phyloP scores from a whole-genome alignment of 306 rosid species.

The Hippophae rhamnoides region DNA sequence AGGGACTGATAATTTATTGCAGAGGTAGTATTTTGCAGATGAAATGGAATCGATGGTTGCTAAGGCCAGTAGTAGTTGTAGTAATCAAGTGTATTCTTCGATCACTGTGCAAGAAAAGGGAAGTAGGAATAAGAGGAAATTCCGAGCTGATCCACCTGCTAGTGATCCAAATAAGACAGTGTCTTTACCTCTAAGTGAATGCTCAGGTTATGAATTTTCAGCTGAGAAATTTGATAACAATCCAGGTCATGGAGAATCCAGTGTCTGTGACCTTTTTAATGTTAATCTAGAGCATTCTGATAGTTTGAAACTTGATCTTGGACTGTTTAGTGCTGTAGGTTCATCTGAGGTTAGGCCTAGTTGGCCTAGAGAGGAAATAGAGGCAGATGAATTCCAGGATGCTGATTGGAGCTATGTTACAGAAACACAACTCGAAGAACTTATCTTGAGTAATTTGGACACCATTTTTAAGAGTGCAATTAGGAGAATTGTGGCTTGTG shows the following conservation, averaged over 20 bases:
- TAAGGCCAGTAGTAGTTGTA: too few species aligned
- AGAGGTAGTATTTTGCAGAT: too few species aligned
- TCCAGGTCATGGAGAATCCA: too few species aligned
- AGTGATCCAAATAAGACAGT: slow-evolving; percentile 6
- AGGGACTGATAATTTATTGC: too few species aligned
- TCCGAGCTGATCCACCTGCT: slow-evolving; percentile 13
- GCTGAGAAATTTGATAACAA: not conserved
- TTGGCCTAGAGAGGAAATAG: slow-evolving; percentile 16
- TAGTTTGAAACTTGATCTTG: not conserved
- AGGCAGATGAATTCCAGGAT: slow-evolving; percentile 16
- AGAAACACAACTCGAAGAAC: slow-evolving; percentile 37
- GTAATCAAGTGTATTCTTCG: too few species aligned
- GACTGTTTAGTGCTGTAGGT: slow-evolving; percentile 5
- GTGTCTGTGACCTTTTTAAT: too few species aligned
- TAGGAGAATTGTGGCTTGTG: slow-evolving; percentile 31
- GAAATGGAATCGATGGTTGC: too few species aligned
- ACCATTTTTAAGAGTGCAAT: slow-evolving; percentile 36
- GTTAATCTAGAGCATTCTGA: too few species aligned
- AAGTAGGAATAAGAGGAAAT: slow-evolving; percentile 29
- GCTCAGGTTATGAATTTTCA: slow-evolving; percentile 18
- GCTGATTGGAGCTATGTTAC: slow-evolving; percentile 51
- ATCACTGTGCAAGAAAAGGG: slow-evolving; percentile 9
- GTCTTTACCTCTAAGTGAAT: slow-evolving; percentile 13
- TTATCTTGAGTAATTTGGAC: slow-evolving; percentile 36
- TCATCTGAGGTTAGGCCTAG: slow-evolving; percentile 11